A percentile compares a stretch with the other conserved stretches of the same genome.
phyloP scores from a whole-genome alignment of 2,329 filamentous ascomycete genomes.

The Sporothrix globosa region DNA sequence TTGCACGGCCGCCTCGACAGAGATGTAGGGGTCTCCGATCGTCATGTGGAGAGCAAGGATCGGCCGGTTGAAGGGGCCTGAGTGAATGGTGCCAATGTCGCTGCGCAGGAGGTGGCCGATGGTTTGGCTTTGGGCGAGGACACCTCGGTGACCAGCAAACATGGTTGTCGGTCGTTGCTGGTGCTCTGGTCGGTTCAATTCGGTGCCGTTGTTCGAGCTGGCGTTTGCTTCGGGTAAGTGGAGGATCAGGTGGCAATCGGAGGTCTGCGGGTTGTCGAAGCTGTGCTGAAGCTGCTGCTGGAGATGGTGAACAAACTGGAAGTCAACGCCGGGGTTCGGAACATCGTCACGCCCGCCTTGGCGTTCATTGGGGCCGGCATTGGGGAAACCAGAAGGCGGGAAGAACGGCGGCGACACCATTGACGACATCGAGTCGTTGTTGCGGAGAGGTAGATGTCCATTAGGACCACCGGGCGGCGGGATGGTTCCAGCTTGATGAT shows the following conservation, averaged over 20 bases:
- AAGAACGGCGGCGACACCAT: conserved; percentile 32
- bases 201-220: not conserved
- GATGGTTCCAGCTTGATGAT: conserved; percentile 25
- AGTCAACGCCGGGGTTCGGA: conserved; percentile 24
- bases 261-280: conserved; percentile 31
- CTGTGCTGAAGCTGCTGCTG: conserved; percentile 31
- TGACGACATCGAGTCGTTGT: conserved; percentile 17
- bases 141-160: conserved; percentile 36
- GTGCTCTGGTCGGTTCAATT: not conserved
- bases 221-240: conserved; percentile 28
- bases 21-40: conserved; percentile 34
- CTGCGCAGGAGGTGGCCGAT: conserved; percentile 32
- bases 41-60: conserved; percentile 29
- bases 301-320: conserved; percentile 32
- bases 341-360: conserved; percentile 7
- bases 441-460: conserved; percentile 26
- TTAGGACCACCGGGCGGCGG: conserved; percentile 24
- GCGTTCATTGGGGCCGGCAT: not conserved
- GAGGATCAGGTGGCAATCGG: conserved; percentile 35
- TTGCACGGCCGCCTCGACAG: conserved; percentile 29
- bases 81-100: conserved; percentile 26
- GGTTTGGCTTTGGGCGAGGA: conserved; percentile 36
- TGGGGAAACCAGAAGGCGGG: conserved; percentile 25
- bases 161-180: conserved; percentile 7
- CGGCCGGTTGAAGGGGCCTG: conserved; percentile 31